These are phyloP conservation scores for Cicer yamashitae DNA, from an alignment of 306 rosid genomes.

Conservation along the genomic window DNA sequence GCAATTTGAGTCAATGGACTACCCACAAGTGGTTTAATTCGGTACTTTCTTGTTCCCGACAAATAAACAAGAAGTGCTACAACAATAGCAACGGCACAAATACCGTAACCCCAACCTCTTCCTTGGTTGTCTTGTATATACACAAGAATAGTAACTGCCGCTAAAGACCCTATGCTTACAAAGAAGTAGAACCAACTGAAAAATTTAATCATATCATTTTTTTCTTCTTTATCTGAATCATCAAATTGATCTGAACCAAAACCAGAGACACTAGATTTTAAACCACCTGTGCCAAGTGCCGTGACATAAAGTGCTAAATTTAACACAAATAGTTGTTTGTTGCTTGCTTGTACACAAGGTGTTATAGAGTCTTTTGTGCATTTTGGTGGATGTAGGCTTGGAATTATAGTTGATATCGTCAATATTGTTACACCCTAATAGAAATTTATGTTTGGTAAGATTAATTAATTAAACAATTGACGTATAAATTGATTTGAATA, in stretches of 20 bases:
- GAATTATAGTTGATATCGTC: slow-evolving; percentile 78
- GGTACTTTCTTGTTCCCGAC: slow-evolving; percentile 72
- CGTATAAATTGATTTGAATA: neutral
- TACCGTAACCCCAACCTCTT: slow-evolving; percentile 86
- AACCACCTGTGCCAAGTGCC: slow-evolving; percentile 89
- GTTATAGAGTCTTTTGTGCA: slow-evolving; percentile 39
- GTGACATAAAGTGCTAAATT: slow-evolving; percentile 74
- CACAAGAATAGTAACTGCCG: slow-evolving; percentile 74
- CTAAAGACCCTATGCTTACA: slow-evolving; percentile 79
- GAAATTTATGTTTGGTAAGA: neutral
- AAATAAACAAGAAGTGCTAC: slow-evolving; percentile 57
- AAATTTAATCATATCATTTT: slow-evolving; percentile 62
- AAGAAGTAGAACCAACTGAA: slow-evolving; percentile 92
- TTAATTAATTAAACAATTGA: neutral
- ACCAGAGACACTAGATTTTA: slow-evolving; percentile 85
- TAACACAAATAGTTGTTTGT: slow-evolving; percentile 58
- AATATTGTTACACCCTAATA: slow-evolving; percentile 78
- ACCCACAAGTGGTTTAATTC: slow-evolving; percentile 73
- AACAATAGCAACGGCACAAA: slow-evolving; percentile 67
- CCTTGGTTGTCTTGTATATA: slow-evolving; percentile 81
- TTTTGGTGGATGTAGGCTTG: slow-evolving; percentile 83
- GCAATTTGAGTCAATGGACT: slow-evolving; percentile 90
- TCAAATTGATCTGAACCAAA: slow-evolving; percentile 93
- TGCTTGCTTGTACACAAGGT: slow-evolving; percentile 58
- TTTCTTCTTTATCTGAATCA: slow-evolving; percentile 59